Conservation (phyloP, 1,284 basidiomycete species). For the Boletus mariae region DNA sequence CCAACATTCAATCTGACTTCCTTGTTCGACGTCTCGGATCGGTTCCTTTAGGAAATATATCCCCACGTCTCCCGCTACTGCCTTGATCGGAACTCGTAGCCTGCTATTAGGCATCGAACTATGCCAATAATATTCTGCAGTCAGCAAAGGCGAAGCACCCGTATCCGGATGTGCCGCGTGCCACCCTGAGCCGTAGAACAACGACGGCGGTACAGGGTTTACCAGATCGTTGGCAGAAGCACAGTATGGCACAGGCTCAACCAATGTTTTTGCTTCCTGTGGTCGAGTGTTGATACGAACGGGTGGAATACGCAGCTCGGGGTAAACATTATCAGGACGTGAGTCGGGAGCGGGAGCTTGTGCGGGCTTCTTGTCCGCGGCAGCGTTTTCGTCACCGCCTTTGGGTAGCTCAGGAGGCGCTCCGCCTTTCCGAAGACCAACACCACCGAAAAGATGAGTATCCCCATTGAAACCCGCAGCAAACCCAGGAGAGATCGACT, state of each 20-base stretch:
- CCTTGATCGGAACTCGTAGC: conserved; percentile 71
- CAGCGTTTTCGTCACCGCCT: conserved; percentile 30
- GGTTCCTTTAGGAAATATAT: conserved; percentile 74
- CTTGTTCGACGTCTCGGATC: conserved; percentile 47
- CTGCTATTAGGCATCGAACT: conserved; percentile 74
- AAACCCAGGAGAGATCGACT: conserved; percentile 48
- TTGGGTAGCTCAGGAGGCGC: conserved; percentile 43
- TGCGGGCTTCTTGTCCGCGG: conserved; percentile 26
- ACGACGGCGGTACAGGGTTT: conserved; percentile 84
- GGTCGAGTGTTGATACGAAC: conserved; percentile 75
- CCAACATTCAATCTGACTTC: conserved; percentile 77
- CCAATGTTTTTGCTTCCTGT: conserved; percentile 51
- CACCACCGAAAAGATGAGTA: conserved; percentile 65
- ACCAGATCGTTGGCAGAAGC: conserved; percentile 91
- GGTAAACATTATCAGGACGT: conserved; percentile 32
- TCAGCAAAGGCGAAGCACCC: conserved; percentile 41
- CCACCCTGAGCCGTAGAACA: conserved; percentile 93
- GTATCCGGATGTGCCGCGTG: conserved; percentile 65
- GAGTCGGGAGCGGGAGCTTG: conserved; percentile 8
- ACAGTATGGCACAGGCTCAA: conserved; percentile 87
- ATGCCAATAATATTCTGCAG: conserved; percentile 83
- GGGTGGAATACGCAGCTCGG: conserved; percentile 59
- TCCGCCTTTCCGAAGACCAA: conserved; percentile 63
- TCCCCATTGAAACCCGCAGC: conserved; percentile 37
- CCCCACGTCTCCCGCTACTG: conserved; percentile 75